phyloP scores from a whole-genome alignment of 139 green algal genomes.

The Chlorella sp. region DNA sequence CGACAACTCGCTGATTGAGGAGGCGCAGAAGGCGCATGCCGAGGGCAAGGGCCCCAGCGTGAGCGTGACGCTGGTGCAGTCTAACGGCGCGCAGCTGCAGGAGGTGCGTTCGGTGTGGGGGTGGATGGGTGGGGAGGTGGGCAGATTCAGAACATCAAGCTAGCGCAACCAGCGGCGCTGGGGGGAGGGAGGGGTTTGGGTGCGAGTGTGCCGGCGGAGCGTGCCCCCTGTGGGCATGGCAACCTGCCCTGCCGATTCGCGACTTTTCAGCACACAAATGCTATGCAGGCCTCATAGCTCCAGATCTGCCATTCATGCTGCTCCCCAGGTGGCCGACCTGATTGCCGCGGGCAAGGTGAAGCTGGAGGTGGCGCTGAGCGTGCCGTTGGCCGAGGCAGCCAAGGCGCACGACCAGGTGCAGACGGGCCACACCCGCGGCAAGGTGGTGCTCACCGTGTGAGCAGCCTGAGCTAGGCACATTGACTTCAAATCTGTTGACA shows the following conservation, averaged over 20 bases:
- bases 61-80: conserved; percentile 19
- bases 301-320: background rate
- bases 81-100: conserved; percentile 34
- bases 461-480: too few relatives aligned
- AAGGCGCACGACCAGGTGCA: conserved; percentile 41
- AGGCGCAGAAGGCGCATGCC: conserved; percentile 2
- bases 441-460: conserved; percentile 46
- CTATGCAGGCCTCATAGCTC: too few relatives aligned
- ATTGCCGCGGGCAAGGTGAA: conserved; percentile 40
- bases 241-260: too few relatives aligned
- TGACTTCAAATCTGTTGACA: too few relatives aligned
- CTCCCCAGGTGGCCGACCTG: conserved; percentile 39
- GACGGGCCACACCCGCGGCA: conserved; percentile 43
- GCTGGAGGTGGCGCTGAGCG: conserved; percentile 30
- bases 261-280: too few relatives aligned
- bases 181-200: too few relatives aligned
- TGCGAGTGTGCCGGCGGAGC: too few relatives aligned
- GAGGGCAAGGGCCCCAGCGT: conserved; percentile 12
- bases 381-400: conserved; percentile 40
- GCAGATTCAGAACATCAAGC: too few relatives aligned
- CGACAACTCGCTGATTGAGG: conserved; percentile 12
- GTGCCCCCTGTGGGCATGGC: too few relatives aligned
- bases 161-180: too few relatives aligned
- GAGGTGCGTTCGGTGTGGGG: background rate
- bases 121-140: too few relatives aligned